Evolutionary conservation across 1,139 yeast genomes (phyloP).

Genomic region (Geotrichum carabidarum): DNA sequence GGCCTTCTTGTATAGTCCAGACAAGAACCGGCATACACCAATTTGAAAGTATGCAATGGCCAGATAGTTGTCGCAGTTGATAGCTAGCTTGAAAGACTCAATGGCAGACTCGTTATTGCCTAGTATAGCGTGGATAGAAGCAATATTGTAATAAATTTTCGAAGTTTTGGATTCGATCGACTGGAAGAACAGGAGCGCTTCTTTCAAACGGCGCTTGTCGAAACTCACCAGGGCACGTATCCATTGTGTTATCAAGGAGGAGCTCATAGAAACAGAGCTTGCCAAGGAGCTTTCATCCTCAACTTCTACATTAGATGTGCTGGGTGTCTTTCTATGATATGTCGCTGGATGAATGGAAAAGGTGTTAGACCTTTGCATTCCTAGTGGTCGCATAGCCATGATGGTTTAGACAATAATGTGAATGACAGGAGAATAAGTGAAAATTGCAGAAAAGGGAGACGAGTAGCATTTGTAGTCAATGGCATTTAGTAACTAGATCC

Average conservation of each 20-base stretch:
- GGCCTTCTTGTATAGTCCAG: slow-evolving; percentile 25
- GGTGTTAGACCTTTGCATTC: not conserved
- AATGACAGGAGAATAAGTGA: no score
- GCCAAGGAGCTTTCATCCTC: not conserved
- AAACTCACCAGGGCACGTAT: slow-evolving; percentile 17
- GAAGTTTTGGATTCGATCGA: slow-evolving; percentile 15
- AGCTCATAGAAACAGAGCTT: not conserved
- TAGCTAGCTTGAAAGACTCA: slow-evolving; percentile 20
- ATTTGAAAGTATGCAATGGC: slow-evolving; percentile 28
- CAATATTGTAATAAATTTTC: slow-evolving; percentile 24
- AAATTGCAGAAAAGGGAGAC: no score
- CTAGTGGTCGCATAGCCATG: not conserved
- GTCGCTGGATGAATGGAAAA: not conserved
- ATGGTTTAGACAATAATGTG: not conserved
- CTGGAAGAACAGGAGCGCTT: slow-evolving; percentile 10
- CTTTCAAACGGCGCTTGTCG: slow-evolving; percentile 12
- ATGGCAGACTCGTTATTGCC: slow-evolving; percentile 23
- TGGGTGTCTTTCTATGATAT: not conserved
- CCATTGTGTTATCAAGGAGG: slow-evolving; percentile 16
- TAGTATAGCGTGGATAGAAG: slow-evolving; percentile 20
- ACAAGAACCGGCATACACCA: slow-evolving; percentile 26
- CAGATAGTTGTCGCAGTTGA: slow-evolving; percentile 25
- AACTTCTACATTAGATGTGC: not conserved
- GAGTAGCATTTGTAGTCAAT: not conserved
- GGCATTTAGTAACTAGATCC: not conserved